phyloP scores from a whole-genome alignment of 163 green algal species.

The Scenedesmus sp. region DNA sequence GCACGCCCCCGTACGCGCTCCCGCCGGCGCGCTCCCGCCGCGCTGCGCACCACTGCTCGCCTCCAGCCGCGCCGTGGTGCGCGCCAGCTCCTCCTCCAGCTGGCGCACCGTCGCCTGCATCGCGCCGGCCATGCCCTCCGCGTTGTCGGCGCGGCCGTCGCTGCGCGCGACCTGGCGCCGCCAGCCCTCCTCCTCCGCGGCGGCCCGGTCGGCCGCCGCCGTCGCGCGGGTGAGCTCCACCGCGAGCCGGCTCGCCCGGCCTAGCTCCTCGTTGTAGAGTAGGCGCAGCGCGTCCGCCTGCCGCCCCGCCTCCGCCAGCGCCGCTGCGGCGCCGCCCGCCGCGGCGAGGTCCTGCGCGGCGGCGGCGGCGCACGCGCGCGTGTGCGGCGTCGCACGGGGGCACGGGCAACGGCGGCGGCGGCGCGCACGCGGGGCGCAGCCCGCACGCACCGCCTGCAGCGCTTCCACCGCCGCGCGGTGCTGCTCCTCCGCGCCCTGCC shows the following conservation, averaged over 20 bases:
- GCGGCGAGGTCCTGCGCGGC: not conserved
- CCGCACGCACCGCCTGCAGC: conserved; percentile 1
- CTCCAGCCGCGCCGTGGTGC: not conserved
- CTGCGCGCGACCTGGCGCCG: conserved; percentile 5
- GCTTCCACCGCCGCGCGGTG: conserved; percentile 2
- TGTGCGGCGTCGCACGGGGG: too few relatives aligned
- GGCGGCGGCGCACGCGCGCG: too few relatives aligned
- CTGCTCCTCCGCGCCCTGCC: conserved; percentile 13
- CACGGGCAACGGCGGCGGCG: too few relatives aligned
- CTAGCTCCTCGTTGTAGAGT: conserved; percentile 45
- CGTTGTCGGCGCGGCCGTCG: conserved; percentile 29
- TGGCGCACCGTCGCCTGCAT: conserved; percentile 20
- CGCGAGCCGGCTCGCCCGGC: conserved; percentile 34
- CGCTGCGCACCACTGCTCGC: not conserved
- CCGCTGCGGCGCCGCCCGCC: not conserved
- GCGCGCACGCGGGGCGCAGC: too few relatives aligned
- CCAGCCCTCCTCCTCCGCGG: conserved; percentile 18
- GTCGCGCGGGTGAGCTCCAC: conserved; percentile 33
- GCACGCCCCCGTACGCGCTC: too few relatives aligned
- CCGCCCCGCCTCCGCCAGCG: conserved; percentile 2
- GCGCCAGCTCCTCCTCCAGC: conserved; percentile 25
- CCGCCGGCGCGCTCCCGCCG: not conserved
- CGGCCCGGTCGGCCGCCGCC: conserved; percentile 29
- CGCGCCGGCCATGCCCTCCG: conserved; percentile 29
- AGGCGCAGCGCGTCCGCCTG: conserved; percentile 28